Evolutionary conservation across 2,329 filamentous ascomycete species (phyloP), one percentile per base, ranked within the genome.

Genomic region (Raffaelea ambrosiae): DNA sequence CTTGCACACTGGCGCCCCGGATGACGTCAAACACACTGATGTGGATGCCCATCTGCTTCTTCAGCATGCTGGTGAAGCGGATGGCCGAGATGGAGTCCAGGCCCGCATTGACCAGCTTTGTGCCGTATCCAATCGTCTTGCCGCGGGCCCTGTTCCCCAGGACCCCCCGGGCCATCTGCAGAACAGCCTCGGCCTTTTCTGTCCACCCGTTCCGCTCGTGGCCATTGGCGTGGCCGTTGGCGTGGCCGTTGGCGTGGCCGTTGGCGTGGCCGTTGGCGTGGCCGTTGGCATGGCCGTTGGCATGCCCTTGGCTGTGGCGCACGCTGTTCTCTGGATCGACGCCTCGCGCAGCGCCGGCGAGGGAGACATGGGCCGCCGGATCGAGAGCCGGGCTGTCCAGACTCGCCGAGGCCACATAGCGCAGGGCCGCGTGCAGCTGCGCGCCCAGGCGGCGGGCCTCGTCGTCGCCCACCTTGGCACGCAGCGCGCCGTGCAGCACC

Each of bases 81-180:
- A 58, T 58, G 21, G 57, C 57, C 18, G 47, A 49, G 46, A 58
- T 58, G 2, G 57, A 58, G 40, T 58, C 57, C 1, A 58, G 43
- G 3, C 57, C 57, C 4, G 52, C 40, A 26, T 58, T 58, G 31
- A 56, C 42, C 13, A 58, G 50, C 44, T 46, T 54, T 5, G 52
- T 58, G 19, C 45, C 47, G 43, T 51, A 47, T 14, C 36, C 44
- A 9, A 57, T 51, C 7, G 26, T 29, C 42, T 52, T 53, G n/a
- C 51, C 48, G 18, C 41, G 44, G 2, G 41, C 22, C 14, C 50
- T 47, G 3, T 43, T 21, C 1, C 53, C 54, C 4, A 58, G 42
- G 3, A 56, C 46, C 14, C 40, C 38, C 31, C 54, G 56, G 5
- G 50, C 53, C 3, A 54, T 10, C n/a, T 51, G 40, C 20, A 56